A percentile compares a stretch with the other conserved stretches of the same genome.
Conservation (phyloP, 805 yeast genomes). For the Candida ascalaphidarum region DNA sequence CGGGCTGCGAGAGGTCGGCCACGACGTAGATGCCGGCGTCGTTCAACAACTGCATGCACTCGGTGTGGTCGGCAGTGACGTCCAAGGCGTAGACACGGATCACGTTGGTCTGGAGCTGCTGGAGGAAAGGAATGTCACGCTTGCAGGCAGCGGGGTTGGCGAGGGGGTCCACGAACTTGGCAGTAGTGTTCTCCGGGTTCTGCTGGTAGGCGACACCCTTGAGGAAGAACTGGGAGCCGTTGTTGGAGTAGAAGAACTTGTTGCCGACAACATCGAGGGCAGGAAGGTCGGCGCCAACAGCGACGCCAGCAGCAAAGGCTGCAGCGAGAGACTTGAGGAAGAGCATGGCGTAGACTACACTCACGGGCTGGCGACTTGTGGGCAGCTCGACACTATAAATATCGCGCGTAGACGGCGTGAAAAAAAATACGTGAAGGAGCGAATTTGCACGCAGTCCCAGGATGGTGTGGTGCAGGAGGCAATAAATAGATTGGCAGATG, state of each 20-base stretch:
- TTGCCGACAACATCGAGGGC: conserved; percentile 60
- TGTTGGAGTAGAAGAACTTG: conserved; percentile 68
- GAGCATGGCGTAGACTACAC: background rate
- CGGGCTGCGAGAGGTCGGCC: conserved; percentile 79
- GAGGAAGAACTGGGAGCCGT: conserved; percentile 72
- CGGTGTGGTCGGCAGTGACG: conserved; percentile 52
- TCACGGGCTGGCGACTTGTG: too few species aligned
- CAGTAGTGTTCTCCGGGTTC: conserved; percentile 44
- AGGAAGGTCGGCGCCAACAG: conserved; percentile 8
- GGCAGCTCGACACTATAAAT: background rate
- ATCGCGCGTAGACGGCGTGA: too few species aligned
- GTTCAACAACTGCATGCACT: conserved; percentile 56
- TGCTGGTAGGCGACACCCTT: conserved; percentile 78
- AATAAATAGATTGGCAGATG: too few species aligned
- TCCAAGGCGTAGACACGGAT: conserved; percentile 72
- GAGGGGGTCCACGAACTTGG: conserved; percentile 56
- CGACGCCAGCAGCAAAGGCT: conserved; percentile 4
- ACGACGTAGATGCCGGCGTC: conserved; percentile 89
- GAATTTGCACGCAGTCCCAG: too few species aligned
- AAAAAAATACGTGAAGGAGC: too few species aligned
- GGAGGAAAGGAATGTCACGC: conserved; percentile 68
- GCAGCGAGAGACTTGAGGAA: conserved; percentile 3
- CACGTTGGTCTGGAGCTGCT: conserved; percentile 55
- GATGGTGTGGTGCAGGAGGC: too few species aligned
- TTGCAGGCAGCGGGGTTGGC: conserved; percentile 54